A percentile compares a stretch with the other conserved stretches of the same genome.
Evolutionary conservation across 495 filamentous ascomycete genomes (phyloP).

Genomic region (Cercophora scortea): DNA sequence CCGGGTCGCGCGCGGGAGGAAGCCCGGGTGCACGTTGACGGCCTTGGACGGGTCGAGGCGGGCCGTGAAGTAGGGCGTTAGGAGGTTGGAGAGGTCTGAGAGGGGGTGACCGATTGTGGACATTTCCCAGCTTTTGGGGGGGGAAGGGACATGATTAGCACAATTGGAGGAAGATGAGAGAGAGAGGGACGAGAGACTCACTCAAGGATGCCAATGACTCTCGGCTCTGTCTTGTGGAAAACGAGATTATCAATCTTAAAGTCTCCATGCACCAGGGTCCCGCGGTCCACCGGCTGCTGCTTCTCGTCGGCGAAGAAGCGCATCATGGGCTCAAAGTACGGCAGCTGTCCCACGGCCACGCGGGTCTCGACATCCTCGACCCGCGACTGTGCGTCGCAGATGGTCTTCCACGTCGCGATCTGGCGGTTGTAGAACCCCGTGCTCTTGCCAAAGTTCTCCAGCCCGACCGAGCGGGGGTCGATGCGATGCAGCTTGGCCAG

Average conservation of each 20-base stretch:
- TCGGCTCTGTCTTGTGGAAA: constrained; percentile 79
- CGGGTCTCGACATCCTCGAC: constrained; percentile 68
- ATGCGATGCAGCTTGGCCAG: constrained; percentile 83
- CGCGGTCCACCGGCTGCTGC: constrained; percentile 68
- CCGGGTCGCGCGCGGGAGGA: constrained; percentile 52
- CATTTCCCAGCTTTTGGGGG: constrained; percentile 71
- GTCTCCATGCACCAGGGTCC: constrained; percentile 82
- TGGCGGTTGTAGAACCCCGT: constrained; percentile 82
- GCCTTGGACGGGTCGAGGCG: constrained; percentile 17
- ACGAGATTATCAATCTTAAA: constrained; percentile 98
- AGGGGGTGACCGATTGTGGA: constrained; percentile 92
- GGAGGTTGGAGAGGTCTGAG: constrained; percentile 75
- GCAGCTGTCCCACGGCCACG: constrained; percentile 70
- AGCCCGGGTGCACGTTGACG: constrained; percentile 36
- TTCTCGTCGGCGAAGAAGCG: constrained; percentile 61
- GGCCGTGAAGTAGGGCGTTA: constrained; percentile 57
- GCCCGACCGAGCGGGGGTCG: constrained; percentile 52
- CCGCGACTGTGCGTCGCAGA: constrained; percentile 69
- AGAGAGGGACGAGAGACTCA: constrained; percentile 27
- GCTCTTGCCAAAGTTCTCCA: constrained; percentile 65
- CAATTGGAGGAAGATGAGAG: neutral
- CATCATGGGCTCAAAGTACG: constrained; percentile 73
- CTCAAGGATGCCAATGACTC: constrained; percentile 90
- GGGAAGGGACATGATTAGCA: constrained; percentile 6
- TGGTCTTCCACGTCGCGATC: constrained; percentile 68